phyloP scores from a whole-genome alignment of 2,329 filamentous ascomycete species.

The Zasmidium cellare region DNA sequence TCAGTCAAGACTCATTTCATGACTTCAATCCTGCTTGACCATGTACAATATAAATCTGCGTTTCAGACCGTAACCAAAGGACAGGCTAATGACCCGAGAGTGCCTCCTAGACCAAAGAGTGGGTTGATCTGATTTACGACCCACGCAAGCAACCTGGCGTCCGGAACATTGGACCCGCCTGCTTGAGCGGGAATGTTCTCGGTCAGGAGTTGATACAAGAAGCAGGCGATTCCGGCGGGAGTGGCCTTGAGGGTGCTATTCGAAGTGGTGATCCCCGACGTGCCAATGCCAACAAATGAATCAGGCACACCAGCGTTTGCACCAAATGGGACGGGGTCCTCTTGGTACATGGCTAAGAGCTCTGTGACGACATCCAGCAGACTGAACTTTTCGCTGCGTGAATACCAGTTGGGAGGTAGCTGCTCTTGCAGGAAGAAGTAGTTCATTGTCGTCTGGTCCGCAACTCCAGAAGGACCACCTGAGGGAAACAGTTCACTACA shows the following conservation, averaged over 20 bases:
- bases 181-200: conserved; percentile 23
- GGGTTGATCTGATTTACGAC: too few relatives aligned
- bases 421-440: conserved; percentile 32
- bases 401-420: conserved; percentile 39
- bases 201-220: conserved; percentile 44
- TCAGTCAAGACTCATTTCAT: too few relatives aligned
- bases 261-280: conserved; percentile 36
- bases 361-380: conserved; percentile 38
- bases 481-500: conserved; percentile 39
- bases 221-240: conserved; percentile 35
- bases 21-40: too few relatives aligned
- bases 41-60: too few relatives aligned
- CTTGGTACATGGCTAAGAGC: conserved; percentile 42
- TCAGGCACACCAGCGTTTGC: conserved; percentile 20
- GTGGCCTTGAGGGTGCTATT: conserved; percentile 38
- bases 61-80: not conserved
- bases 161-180: conserved; percentile 10
- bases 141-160: not conserved
- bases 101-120: not conserved
- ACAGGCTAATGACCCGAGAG: not conserved
- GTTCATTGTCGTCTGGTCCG: too few relatives aligned
- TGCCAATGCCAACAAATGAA: conserved; percentile 33
- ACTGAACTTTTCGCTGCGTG: conserved; percentile 36
- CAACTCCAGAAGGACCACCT: too few relatives aligned
- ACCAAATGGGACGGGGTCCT: conserved; percentile 37